A percentile compares a stretch with the other conserved stretches of the same genome.
phyloP scores from a whole-genome alignment of 768 basidiomycete genomes.

The Tricholoma sp. region DNA sequence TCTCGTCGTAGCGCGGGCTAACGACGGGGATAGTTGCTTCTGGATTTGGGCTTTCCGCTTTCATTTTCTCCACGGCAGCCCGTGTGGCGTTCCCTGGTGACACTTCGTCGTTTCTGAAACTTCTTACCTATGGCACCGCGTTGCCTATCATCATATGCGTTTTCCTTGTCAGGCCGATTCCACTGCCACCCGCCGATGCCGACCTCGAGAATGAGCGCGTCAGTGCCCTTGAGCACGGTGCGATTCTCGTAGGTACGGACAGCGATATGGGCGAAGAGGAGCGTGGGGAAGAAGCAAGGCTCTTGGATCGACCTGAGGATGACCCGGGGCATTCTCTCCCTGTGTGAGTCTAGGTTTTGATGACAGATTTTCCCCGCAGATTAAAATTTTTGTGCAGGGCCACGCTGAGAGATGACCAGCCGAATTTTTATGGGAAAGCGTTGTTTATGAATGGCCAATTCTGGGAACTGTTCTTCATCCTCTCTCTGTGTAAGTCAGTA shows the following conservation, averaged over 20 bases:
- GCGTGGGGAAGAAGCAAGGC: too few species aligned
- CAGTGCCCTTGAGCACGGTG: too few species aligned
- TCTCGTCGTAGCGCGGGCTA: slow-evolving; percentile 55
- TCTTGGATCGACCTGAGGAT: too few species aligned
- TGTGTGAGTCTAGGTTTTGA: too few species aligned
- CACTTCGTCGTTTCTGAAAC: slow-evolving; percentile 68
- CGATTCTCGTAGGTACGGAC: too few species aligned
- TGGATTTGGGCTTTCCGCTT: slow-evolving; percentile 88
- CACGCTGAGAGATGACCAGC: not conserved
- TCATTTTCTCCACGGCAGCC: slow-evolving; percentile 78
- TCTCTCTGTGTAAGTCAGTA: slow-evolving; percentile 47
- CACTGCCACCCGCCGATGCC: too few species aligned
- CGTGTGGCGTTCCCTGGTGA: slow-evolving; percentile 70
- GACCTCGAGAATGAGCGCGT: too few species aligned
- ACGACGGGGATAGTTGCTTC: slow-evolving; percentile 77
- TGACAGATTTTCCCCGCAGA: too few species aligned
- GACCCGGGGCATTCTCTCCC: too few species aligned
- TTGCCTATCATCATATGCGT: slow-evolving; percentile 53
- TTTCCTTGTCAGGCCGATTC: too few species aligned
- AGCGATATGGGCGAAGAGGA: too few species aligned
- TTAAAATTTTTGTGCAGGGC: too few species aligned
- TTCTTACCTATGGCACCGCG: slow-evolving; percentile 75
- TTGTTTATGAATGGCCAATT: slow-evolving; percentile 18
- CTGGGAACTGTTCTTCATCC: slow-evolving; percentile 38
- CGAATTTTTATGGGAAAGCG: slow-evolving; percentile 17